Base-by-base conservation (phyloP, 108 stramenopile genomes). In the Skeletonema potamos region DNA sequence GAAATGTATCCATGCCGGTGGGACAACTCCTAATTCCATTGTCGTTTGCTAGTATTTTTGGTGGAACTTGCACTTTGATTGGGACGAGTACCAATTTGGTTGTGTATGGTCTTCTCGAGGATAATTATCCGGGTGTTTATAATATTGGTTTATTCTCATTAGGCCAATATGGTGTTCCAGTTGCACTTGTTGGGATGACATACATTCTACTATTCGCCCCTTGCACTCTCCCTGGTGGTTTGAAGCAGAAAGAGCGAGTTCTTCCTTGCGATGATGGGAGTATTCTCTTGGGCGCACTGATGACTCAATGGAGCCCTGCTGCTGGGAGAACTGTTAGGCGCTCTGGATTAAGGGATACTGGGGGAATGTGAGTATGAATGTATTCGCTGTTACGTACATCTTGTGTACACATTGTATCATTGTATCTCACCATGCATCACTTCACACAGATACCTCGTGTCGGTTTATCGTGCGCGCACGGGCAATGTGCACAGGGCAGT, bases 41-140 rank as follows among this genome's bases (percentile, higher is more conserved):
- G 11, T 87, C 86, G 6, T 96, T 87, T 76, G 90, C 88, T 20
- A 87, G 79, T 70, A 96, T 96, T 74, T 71, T 94, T 32, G 95
- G 95, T 20, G 92, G 95, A 56, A 94, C 91, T 3, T 93, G 92
- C 63, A 96, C 95, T 6, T 64, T 96, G 39, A 94, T 96, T 59
- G 95, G 95, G 11, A 96, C 95, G 2, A 81, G 74, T n/a, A 96
- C 92, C 28, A 96, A 94, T 68, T 82, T 96, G 24, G 92, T 96
- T 6, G 92, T 96, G 6, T 58, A 57, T 8, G 95, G 91, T 10
- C 68, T 92, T 67, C 64, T 91, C 28, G 27, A 66, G 15, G 64
- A 82, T 9, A 56, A 68, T 27, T 93, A 87, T 73, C 81, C 85
- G 4, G 54, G 73, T 28, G 46, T 58, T n/a, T 66, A 60, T 7